These are phyloP conservation scores for Hypoxylon cercidicola DNA, from an alignment of 495 filamentous ascomycete species.

Conservation along the genomic window DNA sequence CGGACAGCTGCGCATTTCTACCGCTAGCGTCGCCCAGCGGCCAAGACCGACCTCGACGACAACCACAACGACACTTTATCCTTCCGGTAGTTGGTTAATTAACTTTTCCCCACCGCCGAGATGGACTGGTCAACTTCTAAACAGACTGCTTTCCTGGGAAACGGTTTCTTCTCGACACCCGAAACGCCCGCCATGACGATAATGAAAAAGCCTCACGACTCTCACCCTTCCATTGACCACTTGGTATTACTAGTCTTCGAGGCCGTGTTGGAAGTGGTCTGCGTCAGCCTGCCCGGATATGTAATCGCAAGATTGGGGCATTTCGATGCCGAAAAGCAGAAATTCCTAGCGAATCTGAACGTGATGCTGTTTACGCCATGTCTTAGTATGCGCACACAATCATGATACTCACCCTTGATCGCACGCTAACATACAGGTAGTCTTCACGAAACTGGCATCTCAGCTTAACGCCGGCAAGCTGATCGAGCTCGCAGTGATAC, in stretches of 20 bases:
- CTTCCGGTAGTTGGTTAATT: not conserved
- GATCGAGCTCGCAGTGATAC: slow-evolving; percentile 89
- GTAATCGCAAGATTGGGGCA: slow-evolving; percentile 88
- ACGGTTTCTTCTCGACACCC: slow-evolving; percentile 55
- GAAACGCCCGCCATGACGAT: slow-evolving; percentile 45
- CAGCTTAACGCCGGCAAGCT: slow-evolving; percentile 93
- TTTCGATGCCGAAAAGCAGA: slow-evolving; percentile 94
- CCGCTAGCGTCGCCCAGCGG: not conserved
- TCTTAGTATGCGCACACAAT: slow-evolving; percentile 72
- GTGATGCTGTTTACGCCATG: slow-evolving; percentile 95
- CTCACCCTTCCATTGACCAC: slow-evolving; percentile 73
- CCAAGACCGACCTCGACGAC: slow-evolving; percentile 8
- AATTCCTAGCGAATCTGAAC: slow-evolving; percentile 95
- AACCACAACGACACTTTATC: slow-evolving; percentile 4
- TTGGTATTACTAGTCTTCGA: slow-evolving; percentile 91
- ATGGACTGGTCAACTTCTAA: slow-evolving; percentile 60
- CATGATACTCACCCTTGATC: slow-evolving; percentile 3
- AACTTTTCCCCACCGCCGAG: not conserved
- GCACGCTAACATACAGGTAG: slow-evolving; percentile 54
- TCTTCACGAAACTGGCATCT: slow-evolving; percentile 97
- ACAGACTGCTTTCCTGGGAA: slow-evolving; percentile 72
- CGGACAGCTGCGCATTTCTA: slow-evolving; percentile 1
- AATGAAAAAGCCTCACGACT: slow-evolving; percentile 50
- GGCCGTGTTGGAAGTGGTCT: slow-evolving; percentile 94
- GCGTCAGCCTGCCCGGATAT: slow-evolving; percentile 94